Base-by-base conservation (phyloP, 2,329 filamentous ascomycete species). In the Aspergillus hortae region DNA sequence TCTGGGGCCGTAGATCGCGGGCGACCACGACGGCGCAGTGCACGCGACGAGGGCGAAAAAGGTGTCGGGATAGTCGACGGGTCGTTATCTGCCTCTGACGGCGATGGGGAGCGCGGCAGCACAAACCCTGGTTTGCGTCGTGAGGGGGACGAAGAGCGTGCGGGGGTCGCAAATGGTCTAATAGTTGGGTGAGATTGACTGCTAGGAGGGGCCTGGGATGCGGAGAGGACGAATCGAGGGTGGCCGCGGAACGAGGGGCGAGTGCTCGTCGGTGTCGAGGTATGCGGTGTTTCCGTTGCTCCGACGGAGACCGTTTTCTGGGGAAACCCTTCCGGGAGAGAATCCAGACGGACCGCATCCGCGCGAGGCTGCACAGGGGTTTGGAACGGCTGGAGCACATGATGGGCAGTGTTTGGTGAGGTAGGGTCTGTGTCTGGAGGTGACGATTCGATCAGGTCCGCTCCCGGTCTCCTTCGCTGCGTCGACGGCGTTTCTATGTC, bases 101-200 rank as follows among this genome's bases (percentile, higher is more conserved):
- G 66, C 3, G 69, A 68, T 3, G 69, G 70, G 0, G 68, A 70
- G 33, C 63, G 64, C 3, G 72, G 72, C 3, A 74, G 56, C 10
- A 73, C 61, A 48, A 75, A 74, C 7, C 56, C 53, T 3, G 70
- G 70, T 52, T 70, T 73, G 19, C 61, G 63, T 46, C 58, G 59
- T 40, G 60, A 54, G 4, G 56, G 55, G 1, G 55, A 36, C 4
- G 60, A 58, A 11, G 56, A 32, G 2, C 48, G 58, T n/a, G 46
- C 54, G 42, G 61, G 56, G 4, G 53, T 51, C 46, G 51, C 30
- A 17, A 52, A 52, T 12, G 50, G 15, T 9, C 41, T 30, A 35
- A 46, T 40, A 21, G 27, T 46, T 40, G 45, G 21, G 15, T 52
- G 42, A 7, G 49, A 27, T 44, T 58, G 61, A 19, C 36, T 64